Evolutionary conservation across 164 flowering plant genomes (phyloP).

Genomic region (Sextonia rubra): DNA sequence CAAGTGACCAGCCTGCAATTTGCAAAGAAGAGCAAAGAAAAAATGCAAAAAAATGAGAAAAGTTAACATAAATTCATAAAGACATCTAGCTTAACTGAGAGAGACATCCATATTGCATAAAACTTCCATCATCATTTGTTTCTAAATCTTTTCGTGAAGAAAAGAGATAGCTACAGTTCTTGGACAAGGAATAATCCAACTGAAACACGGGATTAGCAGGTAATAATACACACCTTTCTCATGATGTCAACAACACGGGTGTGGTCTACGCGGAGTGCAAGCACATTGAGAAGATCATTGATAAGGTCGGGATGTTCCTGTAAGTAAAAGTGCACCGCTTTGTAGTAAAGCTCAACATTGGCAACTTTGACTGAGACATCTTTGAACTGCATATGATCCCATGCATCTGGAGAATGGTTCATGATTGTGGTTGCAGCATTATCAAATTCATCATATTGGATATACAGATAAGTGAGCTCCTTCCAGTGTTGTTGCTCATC

Average conservation of each 20-base stretch:
- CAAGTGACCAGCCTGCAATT: constrained; percentile 80
- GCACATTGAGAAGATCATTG: constrained; percentile 91
- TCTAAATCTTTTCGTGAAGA: not conserved
- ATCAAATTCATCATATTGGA: constrained; percentile 97
- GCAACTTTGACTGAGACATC: constrained; percentile 95
- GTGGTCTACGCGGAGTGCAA: constrained; percentile 91
- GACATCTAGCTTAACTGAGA: not conserved
- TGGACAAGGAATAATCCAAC: not conserved
- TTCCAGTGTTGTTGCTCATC: constrained; percentile 99
- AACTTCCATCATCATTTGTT: not conserved
- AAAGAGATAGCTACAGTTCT: not conserved
- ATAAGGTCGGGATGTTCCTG: constrained; percentile 98
- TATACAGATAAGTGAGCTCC: constrained; percentile 88
- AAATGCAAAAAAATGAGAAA: not conserved
- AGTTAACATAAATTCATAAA: not conserved
- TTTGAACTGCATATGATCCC: constrained; percentile 99
- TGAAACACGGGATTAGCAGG: not conserved
- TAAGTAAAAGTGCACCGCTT: constrained; percentile 96
- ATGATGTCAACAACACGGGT: constrained; percentile 97
- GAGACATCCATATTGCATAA: not conserved
- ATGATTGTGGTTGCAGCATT: constrained; percentile 97
- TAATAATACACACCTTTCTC: constrained; percentile 67
- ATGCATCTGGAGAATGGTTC: constrained; percentile 99
- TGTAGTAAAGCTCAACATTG: constrained; percentile 94
- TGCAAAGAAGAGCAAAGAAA: constrained; percentile 8